These are phyloP conservation scores for Luffa aegyptiaca DNA, from an alignment of 306 rosid species.

Conservation along the genomic window DNA sequence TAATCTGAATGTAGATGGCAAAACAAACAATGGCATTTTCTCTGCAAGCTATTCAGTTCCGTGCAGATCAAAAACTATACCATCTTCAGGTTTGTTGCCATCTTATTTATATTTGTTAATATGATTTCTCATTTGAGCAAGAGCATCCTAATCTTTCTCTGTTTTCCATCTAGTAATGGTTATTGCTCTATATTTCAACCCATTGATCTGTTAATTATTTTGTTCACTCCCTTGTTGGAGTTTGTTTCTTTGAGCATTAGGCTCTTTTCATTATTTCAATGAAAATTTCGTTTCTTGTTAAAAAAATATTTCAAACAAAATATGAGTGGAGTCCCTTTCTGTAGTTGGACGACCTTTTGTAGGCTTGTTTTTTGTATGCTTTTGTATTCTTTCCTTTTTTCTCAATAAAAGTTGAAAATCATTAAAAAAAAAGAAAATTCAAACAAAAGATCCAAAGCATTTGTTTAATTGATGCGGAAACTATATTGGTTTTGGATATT, in stretches of 20 bases:
- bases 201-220: too few relatives aligned
- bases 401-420: too few relatives aligned
- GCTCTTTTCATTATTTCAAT: too few relatives aligned
- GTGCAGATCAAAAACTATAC: constrained; percentile 90
- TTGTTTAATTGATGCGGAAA: background rate
- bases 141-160: background rate
- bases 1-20: constrained; percentile 59
- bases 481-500: background rate
- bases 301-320: too few relatives aligned
- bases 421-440: too few relatives aligned
- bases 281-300: too few relatives aligned
- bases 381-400: too few relatives aligned
- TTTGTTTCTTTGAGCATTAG: too few relatives aligned
- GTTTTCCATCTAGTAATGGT: background rate
- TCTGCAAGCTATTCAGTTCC: constrained; percentile 61
- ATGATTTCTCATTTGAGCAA: background rate
- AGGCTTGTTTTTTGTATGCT: too few relatives aligned
- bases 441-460: background rate
- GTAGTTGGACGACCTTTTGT: too few relatives aligned
- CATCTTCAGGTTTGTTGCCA: constrained; percentile 70
- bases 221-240: too few relatives aligned
- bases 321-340: too few relatives aligned
- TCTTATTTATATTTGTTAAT: background rate
- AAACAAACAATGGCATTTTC: constrained; percentile 98
- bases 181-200: background rate